Base-by-base conservation (phyloP, 75 land plant species). In the Pinus albicaulis region DNA sequence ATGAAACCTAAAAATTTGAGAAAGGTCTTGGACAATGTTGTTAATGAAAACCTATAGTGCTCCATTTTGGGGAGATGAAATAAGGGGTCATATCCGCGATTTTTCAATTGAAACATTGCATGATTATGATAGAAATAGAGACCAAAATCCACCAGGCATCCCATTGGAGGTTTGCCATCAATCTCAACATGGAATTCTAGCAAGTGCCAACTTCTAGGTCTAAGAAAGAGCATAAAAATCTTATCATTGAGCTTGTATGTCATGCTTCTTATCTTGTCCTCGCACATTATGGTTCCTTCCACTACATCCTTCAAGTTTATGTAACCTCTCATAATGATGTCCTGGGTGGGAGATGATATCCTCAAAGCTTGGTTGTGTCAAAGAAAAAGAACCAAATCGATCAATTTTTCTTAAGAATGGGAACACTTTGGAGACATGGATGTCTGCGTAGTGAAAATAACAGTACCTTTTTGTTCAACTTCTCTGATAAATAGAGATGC, bases 31-130 rank as follows among this genome's bases (percentile, higher is more conserved):
- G 24, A 7, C 5, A 20, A 6, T 16, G 5, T 44, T 44, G 48
- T 19, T n/a, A 7, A 68, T 36, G 38, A 38, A 68, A 20, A 38
- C 93, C 94, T 87, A 6, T 96, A 93, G 75, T 93, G 89, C 83
- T 95, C 98, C 94, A 95, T 93, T 72, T 95, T 95, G 20, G 98
- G 96, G 31, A 95, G 96, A 77, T 95, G 93, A 81, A 95, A 95
- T 87, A 91, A 95, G 23, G 98, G 98, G 1, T 96, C 94, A 57
- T 66, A 85, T 11, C 96, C 96, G 5, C 56, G 87, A 38, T 91
- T 93, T 23, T 55, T 75, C 60, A 86, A 71, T 41, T 92, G 76
- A 76, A 85, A 93, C 0, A 73, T 56, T 20, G 80, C 84, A 62
- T 82, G 86, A 78, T 95, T 95, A 79, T 95, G 98, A 88, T 75